Conservation (phyloP, 192 early-diverging fungal genomes). For the Backusella westeae region DNA sequence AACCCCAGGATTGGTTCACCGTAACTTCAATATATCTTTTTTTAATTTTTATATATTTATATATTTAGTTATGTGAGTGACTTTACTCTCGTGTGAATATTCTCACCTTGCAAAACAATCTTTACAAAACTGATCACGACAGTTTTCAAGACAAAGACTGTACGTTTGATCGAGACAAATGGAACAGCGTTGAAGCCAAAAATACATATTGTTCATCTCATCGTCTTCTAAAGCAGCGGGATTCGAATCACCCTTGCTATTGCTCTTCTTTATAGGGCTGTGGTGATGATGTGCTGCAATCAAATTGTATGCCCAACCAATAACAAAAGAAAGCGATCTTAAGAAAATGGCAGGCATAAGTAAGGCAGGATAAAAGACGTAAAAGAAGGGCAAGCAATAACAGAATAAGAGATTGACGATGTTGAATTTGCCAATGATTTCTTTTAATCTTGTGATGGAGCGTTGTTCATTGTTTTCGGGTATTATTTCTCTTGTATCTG, state of each 20-base stretch:
- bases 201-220: constrained; percentile 32
- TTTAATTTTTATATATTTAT: not conserved
- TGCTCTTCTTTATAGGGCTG: not conserved
- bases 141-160: constrained; percentile 30
- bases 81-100: not conserved
- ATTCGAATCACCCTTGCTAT: not conserved
- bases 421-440: constrained; percentile 33
- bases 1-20: constrained; percentile 57
- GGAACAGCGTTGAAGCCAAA: constrained; percentile 37
- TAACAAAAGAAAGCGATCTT: constrained; percentile 29
- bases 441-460: not conserved
- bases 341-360: constrained; percentile 39
- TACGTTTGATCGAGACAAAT: constrained; percentile 37
- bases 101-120: constrained; percentile 35
- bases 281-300: constrained; percentile 14
- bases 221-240: constrained; percentile 1
- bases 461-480: not conserved
- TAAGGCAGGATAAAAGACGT: constrained; percentile 36
- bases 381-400: constrained; percentile 41
- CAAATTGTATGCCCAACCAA: constrained; percentile 19
- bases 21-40: constrained; percentile 50
- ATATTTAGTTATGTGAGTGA: not conserved
- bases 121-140: constrained; percentile 38
- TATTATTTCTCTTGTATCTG: not conserved
- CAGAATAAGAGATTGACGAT: constrained; percentile 35